Percentiles rank a stretch among this genome's conserved stretches.
These are phyloP conservation scores for Rubroboletus pulcherrimus DNA, from an alignment of 768 basidiomycete genomes.

Conservation along the genomic window DNA sequence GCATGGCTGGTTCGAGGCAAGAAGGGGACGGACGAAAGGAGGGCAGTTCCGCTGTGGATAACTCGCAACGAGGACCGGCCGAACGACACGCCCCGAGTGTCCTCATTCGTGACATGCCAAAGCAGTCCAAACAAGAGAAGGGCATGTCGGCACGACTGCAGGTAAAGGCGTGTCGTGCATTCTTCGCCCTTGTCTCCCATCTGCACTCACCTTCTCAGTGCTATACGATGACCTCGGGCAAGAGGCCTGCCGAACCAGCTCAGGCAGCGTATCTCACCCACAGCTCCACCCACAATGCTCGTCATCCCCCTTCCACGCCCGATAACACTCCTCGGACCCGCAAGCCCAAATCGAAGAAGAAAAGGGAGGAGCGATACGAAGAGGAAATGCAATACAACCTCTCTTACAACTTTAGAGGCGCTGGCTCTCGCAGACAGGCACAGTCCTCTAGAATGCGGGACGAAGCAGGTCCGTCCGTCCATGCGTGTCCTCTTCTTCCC, in stretches of 20 bases:
- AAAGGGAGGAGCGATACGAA: slow-evolving; percentile 43
- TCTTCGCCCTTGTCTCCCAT: slow-evolving; percentile 37
- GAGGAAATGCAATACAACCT: slow-evolving; percentile 39
- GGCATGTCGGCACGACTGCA: slow-evolving; percentile 33
- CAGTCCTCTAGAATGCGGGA: slow-evolving; percentile 27
- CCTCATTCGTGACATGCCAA: slow-evolving; percentile 27
- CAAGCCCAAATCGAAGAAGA: slow-evolving; percentile 39
- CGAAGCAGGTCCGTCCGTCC: slow-evolving; percentile 30
- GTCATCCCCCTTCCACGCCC: slow-evolving; percentile 45
- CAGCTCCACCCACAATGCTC: slow-evolving; percentile 50
- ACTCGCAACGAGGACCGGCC: slow-evolving; percentile 27
- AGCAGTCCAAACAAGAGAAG: slow-evolving; percentile 29
- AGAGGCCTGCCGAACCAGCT: slow-evolving; percentile 28
- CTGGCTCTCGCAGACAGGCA: slow-evolving; percentile 24
- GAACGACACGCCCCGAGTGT: slow-evolving; percentile 10
- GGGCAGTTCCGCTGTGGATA: slow-evolving; percentile 20
- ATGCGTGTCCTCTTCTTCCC: not conserved
- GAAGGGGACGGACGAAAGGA: slow-evolving; percentile 13
- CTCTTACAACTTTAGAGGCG: slow-evolving; percentile 30
- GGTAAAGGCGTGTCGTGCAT: slow-evolving; percentile 36
- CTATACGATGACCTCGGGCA: slow-evolving; percentile 36
- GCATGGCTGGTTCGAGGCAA: slow-evolving; percentile 19
- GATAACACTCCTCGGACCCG: slow-evolving; percentile 47
- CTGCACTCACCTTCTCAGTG: slow-evolving; percentile 32
- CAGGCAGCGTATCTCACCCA: slow-evolving; percentile 52